These are phyloP conservation scores for Hypoxylon trugodes DNA, from an alignment of 495 filamentous ascomycete species.

Conservation along the genomic window DNA sequence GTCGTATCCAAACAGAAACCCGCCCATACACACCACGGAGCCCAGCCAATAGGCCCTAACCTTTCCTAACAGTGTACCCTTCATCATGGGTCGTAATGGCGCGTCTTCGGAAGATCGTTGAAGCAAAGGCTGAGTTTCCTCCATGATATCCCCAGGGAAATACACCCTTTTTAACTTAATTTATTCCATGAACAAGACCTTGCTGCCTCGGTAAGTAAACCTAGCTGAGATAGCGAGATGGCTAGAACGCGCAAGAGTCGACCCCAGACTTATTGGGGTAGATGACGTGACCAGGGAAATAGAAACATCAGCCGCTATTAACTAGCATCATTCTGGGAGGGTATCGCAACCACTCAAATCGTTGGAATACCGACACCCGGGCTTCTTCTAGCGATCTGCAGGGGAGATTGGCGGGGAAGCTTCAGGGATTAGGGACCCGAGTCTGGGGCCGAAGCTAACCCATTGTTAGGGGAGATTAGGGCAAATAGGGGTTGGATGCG, in stretches of 20 bases:
- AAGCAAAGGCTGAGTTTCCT: conserved; percentile 26
- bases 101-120: conserved; percentile 43
- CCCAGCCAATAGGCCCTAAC: conserved; percentile 64
- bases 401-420: conserved; percentile 22
- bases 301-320: background rate
- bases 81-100: conserved; percentile 46
- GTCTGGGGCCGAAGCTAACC: conserved; percentile 7
- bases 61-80: conserved; percentile 42
- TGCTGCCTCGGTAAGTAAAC: conserved; percentile 1
- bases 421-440: conserved; percentile 15
- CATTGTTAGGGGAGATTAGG: background rate
- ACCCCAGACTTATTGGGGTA: background rate
- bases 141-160: conserved; percentile 17
- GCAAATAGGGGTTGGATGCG: background rate
- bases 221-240: background rate
- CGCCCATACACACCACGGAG: conserved; percentile 53
- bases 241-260: background rate
- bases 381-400: background rate
- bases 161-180: conserved; percentile 9
- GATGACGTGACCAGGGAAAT: conserved; percentile 18
- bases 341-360: conserved; percentile 2
- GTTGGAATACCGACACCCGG: conserved; percentile 16
- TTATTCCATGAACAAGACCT: background rate
- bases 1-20: conserved; percentile 53
- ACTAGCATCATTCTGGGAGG: conserved; percentile 1